Evolutionary conservation across 345 rosid species (phyloP), one percentile per base, ranked within the genome.

Genomic region (Adansonia digitata): DNA sequence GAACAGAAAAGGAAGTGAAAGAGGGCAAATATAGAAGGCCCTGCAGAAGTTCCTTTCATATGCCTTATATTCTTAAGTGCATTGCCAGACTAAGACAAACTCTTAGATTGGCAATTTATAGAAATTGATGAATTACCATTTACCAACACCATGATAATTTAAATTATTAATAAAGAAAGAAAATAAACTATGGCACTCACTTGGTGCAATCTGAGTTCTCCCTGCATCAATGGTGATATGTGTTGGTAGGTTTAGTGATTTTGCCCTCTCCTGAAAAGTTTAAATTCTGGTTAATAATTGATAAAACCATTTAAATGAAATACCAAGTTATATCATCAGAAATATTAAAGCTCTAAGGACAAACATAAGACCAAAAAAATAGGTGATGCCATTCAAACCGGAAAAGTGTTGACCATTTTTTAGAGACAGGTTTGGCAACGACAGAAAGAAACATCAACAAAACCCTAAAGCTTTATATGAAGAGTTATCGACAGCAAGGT

Each of bases 191-290:
- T 72, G 64, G 73, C 77, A 93, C 99, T 89, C 78, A 95, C 98
- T 93, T 76, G 99, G 99, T 48, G 98, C 98, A 57, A 95, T 95
- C 83, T 93, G 99, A 0, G 98, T 95, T 80, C 97, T 91, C 81
- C 99, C 99, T 7, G 99, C 99, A 86, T 95, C 99, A 53, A 95
- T 86, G 35, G 99, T 95, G 53, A 95, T 85, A 86, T 95, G 98
- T 57, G 97, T 93, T 20, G 98, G 99, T 80, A 95, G 72, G 46
- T 93, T 90, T 73, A 95, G 90, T 51, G 88, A 82, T 81, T 89
- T 91, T 49, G 98, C 98, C 81, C 88, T 92, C 73, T 89, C 97
- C 99, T 95, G 93, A 69, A 74, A 77, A 77, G 57, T 76, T 59
- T 60, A 72, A 63, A 62, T 40, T 11, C 26, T 52, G 17, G 45